Evolutionary conservation across 352 stramenopile genomes (phyloP).

Genomic region (Phytophthora tubulina): DNA sequence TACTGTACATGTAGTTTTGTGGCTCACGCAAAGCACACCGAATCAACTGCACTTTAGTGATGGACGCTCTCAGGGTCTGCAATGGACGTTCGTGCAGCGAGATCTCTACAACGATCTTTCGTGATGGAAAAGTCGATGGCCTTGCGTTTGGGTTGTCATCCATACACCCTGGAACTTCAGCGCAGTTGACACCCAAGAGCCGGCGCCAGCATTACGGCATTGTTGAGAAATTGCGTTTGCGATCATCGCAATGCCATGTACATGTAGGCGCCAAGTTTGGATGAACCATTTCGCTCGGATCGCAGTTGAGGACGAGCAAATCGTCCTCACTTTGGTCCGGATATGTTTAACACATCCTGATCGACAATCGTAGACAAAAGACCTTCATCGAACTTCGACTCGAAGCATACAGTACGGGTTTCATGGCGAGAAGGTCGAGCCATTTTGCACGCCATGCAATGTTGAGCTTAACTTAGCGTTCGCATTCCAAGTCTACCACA

Average conservation of each 20-base stretch:
- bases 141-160: neutral
- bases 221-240: no score
- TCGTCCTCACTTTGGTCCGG: neutral
- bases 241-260: no score
- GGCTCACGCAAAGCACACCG: no score
- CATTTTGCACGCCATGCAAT: constrained; percentile 9
- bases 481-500: neutral
- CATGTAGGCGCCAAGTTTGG: no score
- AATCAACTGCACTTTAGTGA: no score
- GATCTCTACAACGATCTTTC: neutral
- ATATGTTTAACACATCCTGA: constrained; percentile 3
- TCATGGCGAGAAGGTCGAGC: neutral
- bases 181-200: neutral
- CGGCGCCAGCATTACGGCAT: neutral
- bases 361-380: neutral
- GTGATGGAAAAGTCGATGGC: neutral
- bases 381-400: no score
- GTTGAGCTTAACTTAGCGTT: neutral
- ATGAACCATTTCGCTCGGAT: no score
- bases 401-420: no score
- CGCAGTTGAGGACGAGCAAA: neutral
- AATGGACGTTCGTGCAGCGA: constrained; percentile 17
- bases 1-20: no score
- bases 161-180: neutral
- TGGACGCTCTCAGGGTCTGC: no score